Base-by-base conservation (phyloP, 2,329 filamentous ascomycete species). In the Phoma sp. region DNA sequence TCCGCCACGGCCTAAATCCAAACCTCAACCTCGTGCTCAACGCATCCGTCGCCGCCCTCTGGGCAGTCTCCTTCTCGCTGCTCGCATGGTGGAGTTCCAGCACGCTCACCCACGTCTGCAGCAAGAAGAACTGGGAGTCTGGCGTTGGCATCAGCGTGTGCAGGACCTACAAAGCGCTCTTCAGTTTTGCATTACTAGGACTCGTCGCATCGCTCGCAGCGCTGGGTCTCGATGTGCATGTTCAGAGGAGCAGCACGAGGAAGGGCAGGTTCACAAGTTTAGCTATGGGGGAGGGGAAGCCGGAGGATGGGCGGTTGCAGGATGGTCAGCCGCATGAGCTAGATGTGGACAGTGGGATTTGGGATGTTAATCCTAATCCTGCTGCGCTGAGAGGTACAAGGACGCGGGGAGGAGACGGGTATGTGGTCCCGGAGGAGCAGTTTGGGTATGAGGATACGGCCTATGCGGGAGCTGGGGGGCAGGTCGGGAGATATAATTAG, bases 131-230 rank as follows among this genome's bases (percentile, higher is more conserved):
- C 66, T 87, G 84, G 84, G 77, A 78, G n/a, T 80, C 79, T 28
- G 76, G 79, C 1, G 77, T 78, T 2, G 84, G 84, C 3, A 78
- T 86, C 48, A 78, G 79, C 68, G 77, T 87, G 39, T 87, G 84
- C 65, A 72, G 81, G 47, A 74, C 79, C 51, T 87, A 86, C 77
- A 87, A 87, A 70, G 79, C 81, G 10, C 72, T 86, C n/a, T 86
- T 84, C 70, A 74, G 79, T 26, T 87, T 87, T 66, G 76, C 78
- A 4, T 62, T 83, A 23, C 57, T 82, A 25, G 83, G 81, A 17
- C 56, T 78, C 67, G 62, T 80, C 2, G 74, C 79, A 2, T 80
- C 81, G 28, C 66, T 83, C 47, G 70, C 77, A 10, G 77, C 80
- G 7, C 65, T 84, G 30, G 64, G 71, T 7, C 74, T 87, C 36